Base-by-base conservation (phyloP, 78 protist genomes). In the Speleostelium caveatum region DNA sequence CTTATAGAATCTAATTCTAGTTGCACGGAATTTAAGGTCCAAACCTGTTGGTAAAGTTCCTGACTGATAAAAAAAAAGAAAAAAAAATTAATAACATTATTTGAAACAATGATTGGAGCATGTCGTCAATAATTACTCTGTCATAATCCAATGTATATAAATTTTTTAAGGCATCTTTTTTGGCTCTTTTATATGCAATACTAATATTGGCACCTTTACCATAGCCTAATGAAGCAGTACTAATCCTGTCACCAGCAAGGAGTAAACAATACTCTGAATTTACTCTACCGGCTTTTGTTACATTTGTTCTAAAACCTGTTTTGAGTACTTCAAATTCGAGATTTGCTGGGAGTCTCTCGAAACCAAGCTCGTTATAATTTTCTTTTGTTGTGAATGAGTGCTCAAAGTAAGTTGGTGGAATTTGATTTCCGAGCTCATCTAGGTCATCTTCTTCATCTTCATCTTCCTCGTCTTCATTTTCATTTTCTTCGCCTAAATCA, bases 161-260 rank as follows among this genome's bases (percentile, higher is more conserved):
- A 4, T 75, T 88, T 53, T 75, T 74, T 36, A 58, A 74, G 33
- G 87, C 86, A 53, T 88, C 94, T 66, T 49, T 65, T 0, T 28
- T 6, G 0, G 94, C 76, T 62, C 86, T 65, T 6, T 26, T 14
- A 22, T 75, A 60, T 1, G 94, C 94, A 45, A 63, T 26, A 0
- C 41, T 42, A 7, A 78, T 62, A 22, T 77, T 30, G 3, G 74
- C 94, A 78, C 86, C 79, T 56, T 88, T 88, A 51, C 94, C 94
- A 66, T 88, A 88, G 55, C 94, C 94, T 12, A 75, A 16, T 35
- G 76, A 73, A 28, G 86, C 94, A 21, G 86, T 55, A 56, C 94
- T 87, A 19, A 51, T 32, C 49, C 94, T 87, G 39, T 88, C 71
- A 51, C 94, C 94, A 0, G 24, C 32, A 72, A 88, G 60, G 2